These are phyloP conservation scores for Vaccinium corymbosum DNA, from an alignment of 148 eudicot species.

Conservation along the genomic window DNA sequence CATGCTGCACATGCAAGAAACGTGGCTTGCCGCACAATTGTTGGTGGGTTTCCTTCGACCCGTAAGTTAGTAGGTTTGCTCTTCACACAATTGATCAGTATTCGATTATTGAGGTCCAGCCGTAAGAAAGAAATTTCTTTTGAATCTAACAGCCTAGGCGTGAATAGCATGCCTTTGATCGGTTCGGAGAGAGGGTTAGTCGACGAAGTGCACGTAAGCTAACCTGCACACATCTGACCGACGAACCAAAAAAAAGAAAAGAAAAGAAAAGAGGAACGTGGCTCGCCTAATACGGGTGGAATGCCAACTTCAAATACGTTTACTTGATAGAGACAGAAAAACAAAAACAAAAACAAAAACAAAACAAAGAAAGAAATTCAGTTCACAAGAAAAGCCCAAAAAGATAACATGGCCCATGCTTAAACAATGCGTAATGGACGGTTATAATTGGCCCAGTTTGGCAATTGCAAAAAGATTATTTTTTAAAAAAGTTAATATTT, in stretches of 20 bases:
- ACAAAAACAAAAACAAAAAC: not conserved
- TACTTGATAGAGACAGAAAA: not conserved
- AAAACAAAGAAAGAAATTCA: not conserved
- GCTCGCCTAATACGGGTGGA: not conserved
- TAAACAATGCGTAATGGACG: not conserved
- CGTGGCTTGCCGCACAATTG: not conserved
- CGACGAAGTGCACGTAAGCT: too few species aligned
- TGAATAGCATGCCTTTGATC: too few species aligned
- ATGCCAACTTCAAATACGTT: not conserved
- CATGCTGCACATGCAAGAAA: constrained; percentile 13
- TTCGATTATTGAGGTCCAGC: too few species aligned
- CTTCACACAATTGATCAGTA: too few species aligned
- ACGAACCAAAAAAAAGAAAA: too few species aligned
- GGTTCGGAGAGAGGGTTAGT: too few species aligned
- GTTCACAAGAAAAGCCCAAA: not conserved
- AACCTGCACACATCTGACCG: too few species aligned
- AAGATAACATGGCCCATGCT: not conserved
- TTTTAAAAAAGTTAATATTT: not conserved
- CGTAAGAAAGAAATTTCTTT: too few species aligned
- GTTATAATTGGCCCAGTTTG: not conserved
- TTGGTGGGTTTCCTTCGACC: too few species aligned
- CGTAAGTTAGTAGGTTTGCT: too few species aligned
- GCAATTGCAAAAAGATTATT: not conserved
- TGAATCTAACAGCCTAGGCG: too few species aligned
- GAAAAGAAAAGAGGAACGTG: not conserved